Conservation (phyloP, 495 filamentous ascomycete genomes). For the Hyphodiscus hymeniophilus region DNA sequence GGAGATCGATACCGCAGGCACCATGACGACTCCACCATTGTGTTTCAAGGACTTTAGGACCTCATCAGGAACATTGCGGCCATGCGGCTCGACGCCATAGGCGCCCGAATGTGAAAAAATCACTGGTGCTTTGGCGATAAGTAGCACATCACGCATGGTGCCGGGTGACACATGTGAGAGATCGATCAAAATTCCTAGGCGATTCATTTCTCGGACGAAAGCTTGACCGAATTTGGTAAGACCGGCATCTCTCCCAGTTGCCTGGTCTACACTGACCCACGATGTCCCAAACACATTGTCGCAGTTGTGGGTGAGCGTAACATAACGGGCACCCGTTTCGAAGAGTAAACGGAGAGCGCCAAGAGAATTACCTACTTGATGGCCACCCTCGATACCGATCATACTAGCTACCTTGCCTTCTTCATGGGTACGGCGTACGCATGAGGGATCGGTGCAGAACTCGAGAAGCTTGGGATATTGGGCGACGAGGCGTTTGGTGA, state of each 20-base stretch:
- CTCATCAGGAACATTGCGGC: conserved; percentile 53
- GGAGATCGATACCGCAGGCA: conserved; percentile 54
- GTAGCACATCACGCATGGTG: conserved; percentile 54
- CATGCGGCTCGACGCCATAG: conserved; percentile 43
- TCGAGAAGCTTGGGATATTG: conserved; percentile 18
- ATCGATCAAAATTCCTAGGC: conserved; percentile 72
- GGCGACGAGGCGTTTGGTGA: conserved; percentile 23
- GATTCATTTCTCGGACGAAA: conserved; percentile 64
- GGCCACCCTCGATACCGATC: conserved; percentile 26
- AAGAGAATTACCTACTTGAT: conserved; percentile 23
- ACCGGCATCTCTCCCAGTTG: conserved; percentile 14
- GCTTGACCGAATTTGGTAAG: conserved; percentile 17
- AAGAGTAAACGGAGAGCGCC: conserved; percentile 29
- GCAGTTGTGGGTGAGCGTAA: conserved; percentile 31
- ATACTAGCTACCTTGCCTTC: conserved; percentile 23
- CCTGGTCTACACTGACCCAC: conserved; percentile 35
- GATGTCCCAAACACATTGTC: conserved; percentile 41
- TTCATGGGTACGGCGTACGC: conserved; percentile 19
- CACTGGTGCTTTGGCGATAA: conserved; percentile 40
- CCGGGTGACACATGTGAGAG: conserved; percentile 57
- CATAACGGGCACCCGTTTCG: conserved; percentile 29
- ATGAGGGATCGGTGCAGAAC: conserved; percentile 19
- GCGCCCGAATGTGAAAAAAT: conserved; percentile 52
- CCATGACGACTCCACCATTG: conserved; percentile 52
- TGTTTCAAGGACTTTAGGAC: conserved; percentile 45